A percentile compares a stretch with the other conserved stretches of the same genome.
These are phyloP conservation scores for Sonneratia alba DNA, from an alignment of 345 rosid species.

Conservation along the genomic window DNA sequence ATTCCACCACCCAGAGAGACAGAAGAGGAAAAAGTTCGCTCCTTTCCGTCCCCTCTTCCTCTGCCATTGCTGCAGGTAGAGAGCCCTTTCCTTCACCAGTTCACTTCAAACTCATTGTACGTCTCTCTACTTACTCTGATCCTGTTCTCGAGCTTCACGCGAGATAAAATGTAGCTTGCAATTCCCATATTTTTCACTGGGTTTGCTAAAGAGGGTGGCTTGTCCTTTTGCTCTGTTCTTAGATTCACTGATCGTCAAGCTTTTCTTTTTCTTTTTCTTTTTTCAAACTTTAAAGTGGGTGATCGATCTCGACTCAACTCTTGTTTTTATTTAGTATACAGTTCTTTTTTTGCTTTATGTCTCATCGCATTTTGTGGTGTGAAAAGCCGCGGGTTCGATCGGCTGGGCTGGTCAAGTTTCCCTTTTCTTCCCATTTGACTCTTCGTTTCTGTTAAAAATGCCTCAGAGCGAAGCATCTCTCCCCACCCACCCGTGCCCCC, in stretches of 20 bases:
- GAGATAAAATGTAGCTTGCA: not conserved
- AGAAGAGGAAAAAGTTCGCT: not conserved
- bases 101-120: not conserved
- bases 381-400: not conserved
- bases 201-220: conserved; percentile 8
- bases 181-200: not conserved
- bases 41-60: not conserved
- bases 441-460: not conserved
- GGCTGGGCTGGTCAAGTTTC: not conserved
- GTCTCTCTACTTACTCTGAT: not conserved
- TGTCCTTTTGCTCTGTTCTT: conserved; percentile 8
- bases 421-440: conserved; percentile 5
- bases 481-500: not conserved
- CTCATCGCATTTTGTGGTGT: not conserved
- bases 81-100: not conserved
- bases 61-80: not conserved
- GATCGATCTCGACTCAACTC: not conserved
- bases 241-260: conserved; percentile 8
- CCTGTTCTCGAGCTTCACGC: not conserved
- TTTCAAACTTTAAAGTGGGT: not conserved
- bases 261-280: not conserved
- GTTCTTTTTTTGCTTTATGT: not conserved
- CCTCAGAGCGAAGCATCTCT: not conserved
- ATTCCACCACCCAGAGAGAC: not conserved
- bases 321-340: not conserved